Conservation (phyloP, 2,329 filamentous ascomycete species). For the Alternaria rosae region DNA sequence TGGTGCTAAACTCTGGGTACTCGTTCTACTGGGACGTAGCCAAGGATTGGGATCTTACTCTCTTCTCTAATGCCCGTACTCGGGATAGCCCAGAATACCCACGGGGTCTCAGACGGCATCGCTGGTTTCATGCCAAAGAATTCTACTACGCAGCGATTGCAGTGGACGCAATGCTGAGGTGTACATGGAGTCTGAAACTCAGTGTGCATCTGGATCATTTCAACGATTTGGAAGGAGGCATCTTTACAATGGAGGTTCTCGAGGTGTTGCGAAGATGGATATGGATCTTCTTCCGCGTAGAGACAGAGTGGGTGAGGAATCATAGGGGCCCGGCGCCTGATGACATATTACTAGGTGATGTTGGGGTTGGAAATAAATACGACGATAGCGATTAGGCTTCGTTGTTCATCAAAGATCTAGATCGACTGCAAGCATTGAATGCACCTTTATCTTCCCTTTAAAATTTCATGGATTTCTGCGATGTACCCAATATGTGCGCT, state of each 20-base stretch:
- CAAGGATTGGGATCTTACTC: slow-evolving; percentile 93
- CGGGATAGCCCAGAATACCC: slow-evolving; percentile 71
- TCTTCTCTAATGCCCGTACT: slow-evolving; percentile 70
- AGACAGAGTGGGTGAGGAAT: slow-evolving; percentile 82
- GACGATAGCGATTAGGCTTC: slow-evolving; percentile 61
- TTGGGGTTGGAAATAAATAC: slow-evolving; percentile 65
- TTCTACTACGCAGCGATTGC: slow-evolving; percentile 84
- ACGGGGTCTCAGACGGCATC: slow-evolving; percentile 77
- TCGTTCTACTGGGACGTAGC: slow-evolving; percentile 99
- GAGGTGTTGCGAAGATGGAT: slow-evolving; percentile 92
- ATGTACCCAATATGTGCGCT: background rate
- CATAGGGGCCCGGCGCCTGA: slow-evolving; percentile 65
- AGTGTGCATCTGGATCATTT: slow-evolving; percentile 82
- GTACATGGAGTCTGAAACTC: slow-evolving; percentile 90
- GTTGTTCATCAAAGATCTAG: background rate
- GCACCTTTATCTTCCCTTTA: background rate
- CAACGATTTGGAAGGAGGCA: slow-evolving; percentile 84
- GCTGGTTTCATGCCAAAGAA: slow-evolving; percentile 73
- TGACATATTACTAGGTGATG: slow-evolving; percentile 77
- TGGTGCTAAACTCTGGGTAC: slow-evolving; percentile 85
- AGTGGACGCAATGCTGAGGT: slow-evolving; percentile 81
- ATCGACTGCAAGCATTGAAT: background rate
- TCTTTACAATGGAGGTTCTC: slow-evolving; percentile 85
- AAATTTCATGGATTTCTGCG: background rate
- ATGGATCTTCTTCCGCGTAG: slow-evolving; percentile 95